Evolutionary conservation across 2,329 filamentous ascomycete species (phyloP), one percentile per base, ranked within the genome.

Genomic region (Neonectria sp.): DNA sequence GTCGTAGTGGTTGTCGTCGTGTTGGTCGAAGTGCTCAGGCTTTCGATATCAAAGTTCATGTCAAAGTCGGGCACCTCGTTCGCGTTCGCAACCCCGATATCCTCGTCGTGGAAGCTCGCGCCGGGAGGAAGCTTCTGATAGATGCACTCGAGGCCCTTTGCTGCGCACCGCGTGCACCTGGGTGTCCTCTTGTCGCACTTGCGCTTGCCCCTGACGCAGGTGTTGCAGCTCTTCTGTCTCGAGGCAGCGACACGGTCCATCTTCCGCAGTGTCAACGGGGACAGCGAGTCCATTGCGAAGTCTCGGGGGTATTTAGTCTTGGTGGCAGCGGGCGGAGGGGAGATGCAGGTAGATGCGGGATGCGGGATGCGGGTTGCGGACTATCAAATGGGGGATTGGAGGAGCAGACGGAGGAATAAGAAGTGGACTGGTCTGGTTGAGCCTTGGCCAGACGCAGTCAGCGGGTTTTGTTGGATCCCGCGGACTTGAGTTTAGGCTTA

Each of bases 161-260:
- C 80, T 4, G 77, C 77, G 72, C 83, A 86, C 58, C 83, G 82
- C 25, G 79, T 79, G 73, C 83, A 86, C 52, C 77, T 75, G 17
- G 84, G 84, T 9, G 76, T 77, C 52, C 75, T 78, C 78, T 85
- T 85, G 73, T 86, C 83, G 75, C 84, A 86, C 66, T 83, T 80
- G 56, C 84, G 79, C 75, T 86, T 86, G 74, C 82, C 81, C 60
- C 79, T 79, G 55, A 86, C 84, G 71, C 84, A 86, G 60, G 83
- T 80, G 69, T 85, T 83, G 79, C 84, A 86, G 77, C 82, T 85
- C 80, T 84, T 85, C 71, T 85, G 84, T 66, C 83, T 78, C 86
- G 81, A 89, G 49, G 81, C 79, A 43, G 80, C 78, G 40, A 71
- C 70, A 9, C 73, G 75, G 46, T 78, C 76, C 68, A 76, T 71